phyloP scores from a whole-genome alignment of 78 protist genomes.

The Dictyostelium citrinum region DNA sequence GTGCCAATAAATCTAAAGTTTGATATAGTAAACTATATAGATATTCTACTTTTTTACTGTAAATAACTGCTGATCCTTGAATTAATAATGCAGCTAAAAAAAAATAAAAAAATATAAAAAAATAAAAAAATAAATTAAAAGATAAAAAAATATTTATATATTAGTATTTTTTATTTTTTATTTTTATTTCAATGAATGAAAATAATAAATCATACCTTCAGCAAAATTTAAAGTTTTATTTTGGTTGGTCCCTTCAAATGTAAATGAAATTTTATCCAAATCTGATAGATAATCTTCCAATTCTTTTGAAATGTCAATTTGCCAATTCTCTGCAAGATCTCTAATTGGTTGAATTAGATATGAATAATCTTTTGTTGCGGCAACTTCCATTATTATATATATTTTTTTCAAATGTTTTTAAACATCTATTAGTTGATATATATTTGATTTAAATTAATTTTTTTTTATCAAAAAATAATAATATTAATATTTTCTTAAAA shows the following conservation, averaged over 20 bases:
- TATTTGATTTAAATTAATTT: not conserved
- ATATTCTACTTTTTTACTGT: slow-evolving; percentile 93
- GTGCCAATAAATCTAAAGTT: slow-evolving; percentile 76
- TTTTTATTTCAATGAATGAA: not conserved
- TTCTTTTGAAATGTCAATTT: slow-evolving; percentile 91
- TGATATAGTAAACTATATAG: slow-evolving; percentile 85
- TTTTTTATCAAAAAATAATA: not conserved
- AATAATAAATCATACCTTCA: slow-evolving; percentile 69
- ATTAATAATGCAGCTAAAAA: slow-evolving; percentile 92
- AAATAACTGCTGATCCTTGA: slow-evolving; percentile 94
- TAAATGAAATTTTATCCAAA: slow-evolving; percentile 68
- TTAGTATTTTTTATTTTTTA: not conserved
- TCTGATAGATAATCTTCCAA: slow-evolving; percentile 89
- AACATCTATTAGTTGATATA: not conserved
- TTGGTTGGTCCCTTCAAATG: slow-evolving; percentile 76
- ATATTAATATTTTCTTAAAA: not conserved
- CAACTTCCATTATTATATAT: not conserved
- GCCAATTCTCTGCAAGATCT: slow-evolving; percentile 93
- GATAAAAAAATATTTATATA: not conserved
- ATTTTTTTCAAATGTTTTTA: not conserved
- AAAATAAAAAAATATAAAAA: not conserved
- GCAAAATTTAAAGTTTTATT: slow-evolving; percentile 86
- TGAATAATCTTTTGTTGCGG: not conserved
- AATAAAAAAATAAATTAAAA: too few relatives aligned
- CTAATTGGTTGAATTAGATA: slow-evolving; percentile 48